phyloP scores from a whole-genome alignment of 306 rosid species.

The Adenanthera pavonina region DNA sequence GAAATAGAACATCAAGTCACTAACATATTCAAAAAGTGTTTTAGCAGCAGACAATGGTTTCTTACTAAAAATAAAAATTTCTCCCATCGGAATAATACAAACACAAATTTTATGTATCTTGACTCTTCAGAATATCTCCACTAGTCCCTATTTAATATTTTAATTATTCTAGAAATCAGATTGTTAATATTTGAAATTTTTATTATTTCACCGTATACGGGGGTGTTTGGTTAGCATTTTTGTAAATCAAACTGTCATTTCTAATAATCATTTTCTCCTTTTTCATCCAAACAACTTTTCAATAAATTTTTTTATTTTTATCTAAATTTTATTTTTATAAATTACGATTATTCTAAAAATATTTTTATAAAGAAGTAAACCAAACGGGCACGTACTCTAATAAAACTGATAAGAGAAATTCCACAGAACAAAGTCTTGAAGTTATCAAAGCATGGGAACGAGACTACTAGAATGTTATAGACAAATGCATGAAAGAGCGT shows the following conservation, averaged over 20 bases:
- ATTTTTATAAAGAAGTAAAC: too few relatives aligned
- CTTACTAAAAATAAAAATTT: background rate
- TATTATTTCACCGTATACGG: background rate
- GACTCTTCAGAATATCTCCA: background rate
- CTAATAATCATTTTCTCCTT: too few relatives aligned
- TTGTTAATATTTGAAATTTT: slow-evolving; percentile 20
- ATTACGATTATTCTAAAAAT: too few relatives aligned
- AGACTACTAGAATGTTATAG: slow-evolving; percentile 36
- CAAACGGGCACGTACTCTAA: too few relatives aligned
- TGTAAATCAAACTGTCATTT: too few relatives aligned
- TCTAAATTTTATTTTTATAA: too few relatives aligned
- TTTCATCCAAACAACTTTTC: too few relatives aligned
- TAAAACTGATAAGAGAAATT: background rate
- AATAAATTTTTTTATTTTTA: too few relatives aligned
- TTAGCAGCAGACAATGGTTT: background rate
- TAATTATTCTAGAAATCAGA: background rate
- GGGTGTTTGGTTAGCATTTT: too few relatives aligned
- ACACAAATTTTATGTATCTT: background rate
- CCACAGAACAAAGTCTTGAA: background rate
- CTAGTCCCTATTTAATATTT: background rate
- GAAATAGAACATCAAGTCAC: background rate
- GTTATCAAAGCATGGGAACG: background rate
- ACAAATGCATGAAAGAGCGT: slow-evolving; percentile 25
- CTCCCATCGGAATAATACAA: background rate
- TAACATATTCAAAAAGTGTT: background rate